phyloP scores from a whole-genome alignment of 768 basidiomycete genomes.

The Gloeophyllum trabeum region DNA sequence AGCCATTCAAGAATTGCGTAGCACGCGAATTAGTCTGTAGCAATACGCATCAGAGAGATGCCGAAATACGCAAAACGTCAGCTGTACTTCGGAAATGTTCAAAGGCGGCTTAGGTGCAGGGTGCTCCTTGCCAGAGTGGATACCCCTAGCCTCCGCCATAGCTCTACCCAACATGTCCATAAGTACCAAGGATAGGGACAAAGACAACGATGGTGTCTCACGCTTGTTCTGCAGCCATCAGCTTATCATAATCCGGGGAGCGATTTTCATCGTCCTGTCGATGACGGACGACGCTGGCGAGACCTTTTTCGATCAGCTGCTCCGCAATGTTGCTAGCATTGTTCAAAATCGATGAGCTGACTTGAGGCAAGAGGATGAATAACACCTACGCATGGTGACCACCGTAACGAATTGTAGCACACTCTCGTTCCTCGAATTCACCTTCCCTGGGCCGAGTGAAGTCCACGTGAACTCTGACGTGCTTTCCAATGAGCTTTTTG shows the following conservation, averaged over 20 bases:
- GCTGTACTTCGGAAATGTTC: conserved; percentile 81
- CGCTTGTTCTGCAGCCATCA: conserved; percentile 91
- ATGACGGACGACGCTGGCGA: conserved; percentile 85
- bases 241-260: conserved; percentile 91
- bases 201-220: conserved; percentile 26
- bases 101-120: conserved; percentile 69
- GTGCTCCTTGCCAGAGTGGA: conserved; percentile 89
- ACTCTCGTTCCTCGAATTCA: conserved; percentile 89
- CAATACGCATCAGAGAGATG: neutral
- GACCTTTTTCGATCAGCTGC: conserved; percentile 86
- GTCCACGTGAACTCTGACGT: conserved; percentile 74
- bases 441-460: conserved; percentile 88
- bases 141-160: conserved; percentile 61
- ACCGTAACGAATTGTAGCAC: conserved; percentile 80
- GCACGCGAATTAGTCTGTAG: conserved; percentile 59
- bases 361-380: neutral
- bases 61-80: conserved; percentile 3
- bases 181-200: conserved; percentile 1
- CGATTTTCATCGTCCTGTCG: conserved; percentile 92
- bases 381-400: conserved; percentile 62
- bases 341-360: neutral
- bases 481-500: conserved; percentile 86
- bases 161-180: conserved; percentile 40
- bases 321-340: conserved; percentile 77
- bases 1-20: conserved; percentile 77